Percentiles rank a stretch among this genome's conserved stretches.
phyloP scores from a whole-genome alignment of 768 basidiomycete species.

The Mycena alexandri region DNA sequence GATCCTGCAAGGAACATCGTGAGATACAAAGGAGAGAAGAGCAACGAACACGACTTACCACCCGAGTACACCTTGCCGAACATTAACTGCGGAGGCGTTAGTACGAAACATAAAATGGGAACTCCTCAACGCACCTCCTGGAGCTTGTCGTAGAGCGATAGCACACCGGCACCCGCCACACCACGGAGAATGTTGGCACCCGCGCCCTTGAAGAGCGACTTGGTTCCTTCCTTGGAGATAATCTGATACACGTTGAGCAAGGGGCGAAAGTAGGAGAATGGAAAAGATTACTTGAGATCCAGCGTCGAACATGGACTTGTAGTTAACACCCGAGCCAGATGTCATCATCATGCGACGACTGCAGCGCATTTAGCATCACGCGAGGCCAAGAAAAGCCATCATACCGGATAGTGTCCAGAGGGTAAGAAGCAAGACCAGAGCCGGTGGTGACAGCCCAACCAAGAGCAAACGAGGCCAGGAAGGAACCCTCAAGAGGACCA shows the following conservation, averaged over 20 bases:
- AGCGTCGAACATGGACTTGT: conserved; percentile 99
- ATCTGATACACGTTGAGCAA: conserved; percentile 58
- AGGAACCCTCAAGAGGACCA: conserved; percentile 94
- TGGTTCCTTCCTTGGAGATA: conserved; percentile 93
- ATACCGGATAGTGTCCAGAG: conserved; percentile 91
- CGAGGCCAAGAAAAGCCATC: conserved; percentile 40
- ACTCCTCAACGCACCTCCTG: conserved; percentile 68
- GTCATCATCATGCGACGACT: conserved; percentile 99
- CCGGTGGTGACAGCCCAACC: conserved; percentile 99
- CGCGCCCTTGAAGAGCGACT: conserved; percentile 77
- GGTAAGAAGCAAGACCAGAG: conserved; percentile 99
- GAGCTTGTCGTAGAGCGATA: conserved; percentile 99
- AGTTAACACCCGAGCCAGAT: conserved; percentile 93
- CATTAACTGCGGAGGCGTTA: conserved; percentile 51
- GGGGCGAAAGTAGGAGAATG: neutral
- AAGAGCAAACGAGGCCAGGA: conserved; percentile 96
- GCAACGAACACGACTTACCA: conserved; percentile 60
- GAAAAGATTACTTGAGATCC: conserved; percentile 70
- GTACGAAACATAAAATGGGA: neutral
- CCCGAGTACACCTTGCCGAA: conserved; percentile 99
- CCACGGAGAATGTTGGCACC: conserved; percentile 97
- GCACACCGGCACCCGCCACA: conserved; percentile 99
- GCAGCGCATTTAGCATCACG: conserved; percentile 42
- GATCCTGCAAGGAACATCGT: conserved; percentile 50
- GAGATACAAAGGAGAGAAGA: neutral